Evolutionary conservation across 2,329 filamentous ascomycete genomes (phyloP), one percentile per base, ranked within the genome.

Genomic region (Colletotrichum sp.): DNA sequence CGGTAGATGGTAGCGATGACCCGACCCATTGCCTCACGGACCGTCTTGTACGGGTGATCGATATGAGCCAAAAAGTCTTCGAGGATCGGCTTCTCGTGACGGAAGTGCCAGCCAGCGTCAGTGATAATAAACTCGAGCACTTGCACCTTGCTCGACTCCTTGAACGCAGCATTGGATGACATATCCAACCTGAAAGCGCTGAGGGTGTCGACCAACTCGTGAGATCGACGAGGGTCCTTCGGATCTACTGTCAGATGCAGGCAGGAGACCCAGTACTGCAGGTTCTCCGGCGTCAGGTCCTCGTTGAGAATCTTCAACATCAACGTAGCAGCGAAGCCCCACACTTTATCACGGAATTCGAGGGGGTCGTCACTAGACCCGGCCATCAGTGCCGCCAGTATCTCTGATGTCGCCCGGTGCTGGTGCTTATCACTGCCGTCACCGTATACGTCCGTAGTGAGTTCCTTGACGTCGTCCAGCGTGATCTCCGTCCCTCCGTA

Each of bases 391-490:
- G 95, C 96, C 16, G 95, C 96, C 66, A 99, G 88, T 72, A 99
- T 98, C 85, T 99, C 97, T 0, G 97, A 92, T 3, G 97, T 98
- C 18, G 97, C 97, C 68, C 97, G 95, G 83, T 99, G 97, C 83
- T 99, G 96, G 84, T 99, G 97, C 85, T 98, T 98, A 83, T 99
- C 97, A 80, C 93, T 97, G 12, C 98, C 97, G 83, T 99, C 96
- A 16, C 93, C 96, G 81, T 95, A 99, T 1, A 98, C 92, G 3
- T 92, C 91, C 75, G 91, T 88, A 7, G 95, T 92, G 76, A 98
- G 89, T 79, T 96, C 93, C 82, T 96, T 94, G 83, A 99, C 93
- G 71, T 99, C 97, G 8, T 96, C 93, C 80, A 98, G 95, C 0
- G 92, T 98, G 28, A 94, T 94, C 16, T 89, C 88, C 0, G 97